Evolutionary conservation across 768 basidiomycete genomes (phyloP), one percentile per base, ranked within the genome.

Genomic region (Leucocoprinus leucothites): DNA sequence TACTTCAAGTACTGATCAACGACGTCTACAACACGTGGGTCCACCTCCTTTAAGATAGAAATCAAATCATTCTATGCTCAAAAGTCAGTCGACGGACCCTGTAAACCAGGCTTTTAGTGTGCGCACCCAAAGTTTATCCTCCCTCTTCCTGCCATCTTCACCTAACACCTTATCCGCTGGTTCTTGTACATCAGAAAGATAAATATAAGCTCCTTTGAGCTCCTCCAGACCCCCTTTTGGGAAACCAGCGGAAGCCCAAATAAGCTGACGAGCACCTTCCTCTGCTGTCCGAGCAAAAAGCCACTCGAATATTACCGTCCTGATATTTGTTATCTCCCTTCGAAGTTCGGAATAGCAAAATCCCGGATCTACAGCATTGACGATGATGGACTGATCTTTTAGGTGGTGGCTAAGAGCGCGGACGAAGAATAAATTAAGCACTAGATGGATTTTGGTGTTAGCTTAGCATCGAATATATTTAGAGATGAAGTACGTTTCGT

Each of bases 361-460:
- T 4, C 77, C 77, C 14, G 78, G 79, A 44, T 73, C 72, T 13
- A 75, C 71, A 16, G 66, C 45, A 54, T 72, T 67, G 42, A 74
- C 67, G 9, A 74, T 69, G 19, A 78, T 56, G 0, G 67, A 54
- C 9, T 64, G 58, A 9, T 65, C 51, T 21, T 57, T 31, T 2
- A 78, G 64, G 22, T 65, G 69, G 1, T 68, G 67, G 19, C 63
- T 66, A 9, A 81, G 62, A 0, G 71, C 69, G 13, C 73, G 75
- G 16, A 63, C 64, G 60, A 77, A 76, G 31, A 77, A 65, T 7
- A 77, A 57, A 50, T 74, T 73, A 44, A 80, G 63, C 9, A 79
- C 77, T 79, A 48, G 2, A 19, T 18, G 31, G n/a, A 24, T 11
- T 18, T 4, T 31, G 28, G 14, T 40, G n/a, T 13, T n/a, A n/a